Conservation (phyloP, 176 grass and related monocot genomes). For the Hyparrhenia diplandra region DNA sequence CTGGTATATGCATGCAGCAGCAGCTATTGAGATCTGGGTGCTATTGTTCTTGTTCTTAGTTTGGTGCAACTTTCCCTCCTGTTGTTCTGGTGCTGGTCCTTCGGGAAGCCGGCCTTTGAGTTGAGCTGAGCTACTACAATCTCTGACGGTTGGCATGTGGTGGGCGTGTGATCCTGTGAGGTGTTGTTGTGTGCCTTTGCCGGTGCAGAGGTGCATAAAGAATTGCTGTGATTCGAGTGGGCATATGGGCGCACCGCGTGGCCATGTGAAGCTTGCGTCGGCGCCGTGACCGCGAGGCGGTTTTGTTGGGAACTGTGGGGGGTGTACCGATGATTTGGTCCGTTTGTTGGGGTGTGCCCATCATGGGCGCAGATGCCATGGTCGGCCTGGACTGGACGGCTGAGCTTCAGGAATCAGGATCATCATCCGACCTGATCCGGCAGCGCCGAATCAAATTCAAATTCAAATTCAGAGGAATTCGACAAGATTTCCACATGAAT, state of each 20-base stretch:
- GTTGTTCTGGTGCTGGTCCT: neutral
- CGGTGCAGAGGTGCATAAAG: constrained; percentile 18
- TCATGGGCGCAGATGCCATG: constrained; percentile 4
- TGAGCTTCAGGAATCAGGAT: neutral
- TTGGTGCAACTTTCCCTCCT: neutral
- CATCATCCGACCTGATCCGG: neutral
- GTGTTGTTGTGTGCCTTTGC: neutral
- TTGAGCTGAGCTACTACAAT: neutral
- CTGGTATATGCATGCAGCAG: neutral
- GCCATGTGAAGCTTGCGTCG: constrained; percentile 16
- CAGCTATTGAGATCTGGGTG: constrained; percentile 27
- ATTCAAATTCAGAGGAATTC: neutral
- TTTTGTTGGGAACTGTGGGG: constrained; percentile 15
- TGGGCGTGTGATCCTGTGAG: constrained; percentile 8
- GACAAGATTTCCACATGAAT: neutral
- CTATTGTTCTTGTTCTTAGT: neutral
- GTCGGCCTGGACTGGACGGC: neutral
- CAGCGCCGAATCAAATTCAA: neutral
- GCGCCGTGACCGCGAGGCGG: neutral
- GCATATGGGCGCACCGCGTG: constrained; percentile 2
- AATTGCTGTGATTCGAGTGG: neutral
- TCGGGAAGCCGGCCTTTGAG: neutral
- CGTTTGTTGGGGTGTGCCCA: constrained; percentile 4
- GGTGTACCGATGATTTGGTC: neutral
- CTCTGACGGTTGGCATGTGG: constrained; percentile 42